These are phyloP conservation scores for Schizosaccharomyces japonicus DNA, from an alignment of 805 yeast genomes.

Conservation along the genomic window DNA sequence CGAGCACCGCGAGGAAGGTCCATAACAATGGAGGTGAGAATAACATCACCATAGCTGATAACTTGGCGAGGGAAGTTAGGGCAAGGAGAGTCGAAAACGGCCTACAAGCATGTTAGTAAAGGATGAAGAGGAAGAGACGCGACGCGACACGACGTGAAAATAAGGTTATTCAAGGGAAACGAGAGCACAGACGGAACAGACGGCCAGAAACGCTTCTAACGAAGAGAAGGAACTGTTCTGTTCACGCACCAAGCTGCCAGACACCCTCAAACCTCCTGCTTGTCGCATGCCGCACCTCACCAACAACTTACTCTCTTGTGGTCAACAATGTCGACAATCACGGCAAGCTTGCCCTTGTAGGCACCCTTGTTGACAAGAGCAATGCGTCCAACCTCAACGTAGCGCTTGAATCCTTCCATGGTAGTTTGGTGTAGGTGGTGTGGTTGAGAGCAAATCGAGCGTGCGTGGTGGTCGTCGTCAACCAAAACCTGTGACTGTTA, in stretches of 20 bases:
- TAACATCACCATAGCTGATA: constrained; percentile 61
- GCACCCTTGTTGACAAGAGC: constrained; percentile 53
- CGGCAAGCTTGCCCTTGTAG: constrained; percentile 62
- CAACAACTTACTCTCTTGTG: constrained; percentile 24
- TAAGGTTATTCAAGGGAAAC: too few relatives aligned
- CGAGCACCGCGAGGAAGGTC: constrained; percentile 81
- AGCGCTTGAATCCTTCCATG: constrained; percentile 6
- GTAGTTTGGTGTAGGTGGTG: not conserved
- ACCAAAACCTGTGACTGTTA: not conserved
- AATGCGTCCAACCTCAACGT: constrained; percentile 31
- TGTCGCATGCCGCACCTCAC: too few relatives aligned
- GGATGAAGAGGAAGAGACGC: too few relatives aligned
- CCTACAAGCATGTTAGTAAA: not conserved
- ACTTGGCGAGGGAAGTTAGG: constrained; percentile 80
- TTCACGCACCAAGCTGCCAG: too few relatives aligned
- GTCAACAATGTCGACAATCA: constrained; percentile 95
- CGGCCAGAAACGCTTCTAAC: too few relatives aligned
- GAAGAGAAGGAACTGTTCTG: too few relatives aligned
- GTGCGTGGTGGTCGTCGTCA: not conserved
- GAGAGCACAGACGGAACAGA: too few relatives aligned
- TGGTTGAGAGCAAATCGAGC: not conserved
- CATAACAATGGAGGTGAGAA: constrained; percentile 77
- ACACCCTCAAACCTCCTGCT: too few relatives aligned
- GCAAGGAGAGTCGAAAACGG: constrained; percentile 84
- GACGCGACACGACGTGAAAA: too few relatives aligned